Evolutionary conservation across 805 yeast species (phyloP).

Genomic region (Vanderwaltozyma polyspora): DNA sequence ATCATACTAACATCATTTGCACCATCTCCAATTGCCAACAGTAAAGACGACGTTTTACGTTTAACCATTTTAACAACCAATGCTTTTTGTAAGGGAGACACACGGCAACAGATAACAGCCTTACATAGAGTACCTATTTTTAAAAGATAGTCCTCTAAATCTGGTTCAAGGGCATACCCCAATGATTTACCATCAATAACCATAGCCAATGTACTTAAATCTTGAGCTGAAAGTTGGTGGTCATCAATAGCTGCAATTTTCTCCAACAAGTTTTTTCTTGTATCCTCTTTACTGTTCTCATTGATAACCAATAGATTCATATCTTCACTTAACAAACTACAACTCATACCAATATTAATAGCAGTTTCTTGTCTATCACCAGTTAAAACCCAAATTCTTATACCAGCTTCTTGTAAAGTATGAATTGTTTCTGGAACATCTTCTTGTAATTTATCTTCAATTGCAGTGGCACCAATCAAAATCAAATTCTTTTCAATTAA

Average conservation of each 20-base stretch:
- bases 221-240: constrained; percentile 55
- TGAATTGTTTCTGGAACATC: constrained; percentile 98
- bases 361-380: constrained; percentile 99
- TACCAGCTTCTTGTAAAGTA: constrained; percentile 91
- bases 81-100: constrained; percentile 94
- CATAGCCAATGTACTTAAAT: constrained; percentile 69
- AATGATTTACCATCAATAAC: constrained; percentile 91
- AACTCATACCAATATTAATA: constrained; percentile 95
- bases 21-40: constrained; percentile 96
- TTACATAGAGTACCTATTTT: constrained; percentile 78
- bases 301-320: constrained; percentile 87
- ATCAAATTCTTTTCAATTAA: constrained; percentile 69
- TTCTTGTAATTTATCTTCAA: constrained; percentile 94
- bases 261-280: constrained; percentile 56
- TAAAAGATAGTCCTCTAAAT: constrained; percentile 65
- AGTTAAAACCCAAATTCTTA: constrained; percentile 93
- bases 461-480: constrained; percentile 92
- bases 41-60: constrained; percentile 55
- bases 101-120: constrained; percentile 96
- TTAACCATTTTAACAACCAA: constrained; percentile 91
- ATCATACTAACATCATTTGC: constrained; percentile 99
- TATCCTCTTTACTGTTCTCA: constrained; percentile 73
- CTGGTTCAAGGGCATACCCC: constrained; percentile 72
- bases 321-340: constrained; percentile 86
- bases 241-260: constrained; percentile 65